phyloP scores from a whole-genome alignment of 129 eudicot genomes.

The Artemisia annua region DNA sequence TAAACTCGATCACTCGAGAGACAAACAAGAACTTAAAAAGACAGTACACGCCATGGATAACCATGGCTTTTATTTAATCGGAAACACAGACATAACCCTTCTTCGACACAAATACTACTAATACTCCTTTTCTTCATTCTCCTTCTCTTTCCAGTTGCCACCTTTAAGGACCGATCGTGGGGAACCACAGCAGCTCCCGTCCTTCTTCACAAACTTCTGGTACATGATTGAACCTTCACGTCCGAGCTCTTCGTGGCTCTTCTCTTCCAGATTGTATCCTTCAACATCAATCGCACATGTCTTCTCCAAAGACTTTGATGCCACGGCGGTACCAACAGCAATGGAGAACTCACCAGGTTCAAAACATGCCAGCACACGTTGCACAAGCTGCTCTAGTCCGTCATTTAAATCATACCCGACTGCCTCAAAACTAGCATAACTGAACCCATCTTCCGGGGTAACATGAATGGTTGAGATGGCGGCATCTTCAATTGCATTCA shows the following conservation, averaged over 20 bases:
- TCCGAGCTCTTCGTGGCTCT: slow-evolving; percentile 56
- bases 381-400: slow-evolving; percentile 39
- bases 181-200: slow-evolving; percentile 48
- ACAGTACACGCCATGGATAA: slow-evolving; percentile 2
- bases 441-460: slow-evolving; percentile 94
- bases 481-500: slow-evolving; percentile 73
- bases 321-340: slow-evolving; percentile 64
- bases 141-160: slow-evolving; percentile 55
- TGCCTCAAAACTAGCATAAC: slow-evolving; percentile 92
- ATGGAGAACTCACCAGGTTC: slow-evolving; percentile 74
- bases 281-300: slow-evolving; percentile 33
- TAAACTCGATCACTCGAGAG: slow-evolving; percentile 1
- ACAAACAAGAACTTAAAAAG: slow-evolving; percentile 1
- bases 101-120: slow-evolving; percentile 26
- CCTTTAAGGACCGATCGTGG: slow-evolving; percentile 62
- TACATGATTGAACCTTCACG: slow-evolving; percentile 56
- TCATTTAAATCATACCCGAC: slow-evolving; percentile 66
- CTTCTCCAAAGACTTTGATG: slow-evolving; percentile 33
- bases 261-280: slow-evolving; percentile 54
- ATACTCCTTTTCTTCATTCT: slow-evolving; percentile 58
- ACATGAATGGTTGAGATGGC: slow-evolving; percentile 80
- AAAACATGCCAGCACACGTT: slow-evolving; percentile 73
- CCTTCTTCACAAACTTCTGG: slow-evolving; percentile 58
- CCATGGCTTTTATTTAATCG: slow-evolving; percentile 30
- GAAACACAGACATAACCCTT: slow-evolving; percentile 24